A percentile compares a stretch with the other conserved stretches of the same genome.
phyloP scores from a whole-genome alignment of 768 basidiomycete genomes.

The Termitomyces sp. region DNA sequence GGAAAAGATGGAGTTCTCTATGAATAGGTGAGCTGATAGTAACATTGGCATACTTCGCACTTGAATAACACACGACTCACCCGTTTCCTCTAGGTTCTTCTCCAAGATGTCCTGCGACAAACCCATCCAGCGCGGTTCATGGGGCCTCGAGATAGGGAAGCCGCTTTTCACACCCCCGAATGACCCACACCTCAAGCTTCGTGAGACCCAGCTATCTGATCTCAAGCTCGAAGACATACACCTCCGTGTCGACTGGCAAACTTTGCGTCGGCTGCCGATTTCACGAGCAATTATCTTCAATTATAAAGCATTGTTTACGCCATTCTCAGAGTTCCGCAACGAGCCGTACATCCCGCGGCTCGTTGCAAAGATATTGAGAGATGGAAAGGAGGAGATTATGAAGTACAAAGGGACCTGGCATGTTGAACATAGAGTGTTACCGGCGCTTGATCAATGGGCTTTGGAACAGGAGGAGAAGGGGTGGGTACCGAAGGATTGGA shows the following conservation, averaged over 20 bases:
- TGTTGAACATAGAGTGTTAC: slow-evolving; percentile 42
- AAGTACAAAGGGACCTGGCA: slow-evolving; percentile 44
- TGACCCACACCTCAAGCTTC: slow-evolving; percentile 33
- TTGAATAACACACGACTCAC: neutral
- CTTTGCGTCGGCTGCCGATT: slow-evolving; percentile 44
- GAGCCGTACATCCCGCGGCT: slow-evolving; percentile 51
- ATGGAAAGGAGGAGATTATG: slow-evolving; percentile 36
- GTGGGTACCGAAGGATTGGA: slow-evolving; percentile 46
- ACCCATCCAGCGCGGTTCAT: slow-evolving; percentile 3
- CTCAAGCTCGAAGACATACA: slow-evolving; percentile 39
- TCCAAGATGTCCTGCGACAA: slow-evolving; percentile 1
- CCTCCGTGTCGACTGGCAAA: slow-evolving; percentile 58
- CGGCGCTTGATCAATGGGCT: slow-evolving; percentile 44
- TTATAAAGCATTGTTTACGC: slow-evolving; percentile 54
- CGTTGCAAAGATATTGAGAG: slow-evolving; percentile 39
- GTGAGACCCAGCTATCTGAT: slow-evolving; percentile 31
- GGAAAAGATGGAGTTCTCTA: slow-evolving; percentile 45
- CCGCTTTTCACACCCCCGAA: slow-evolving; percentile 43
- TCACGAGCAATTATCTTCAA: slow-evolving; percentile 52
- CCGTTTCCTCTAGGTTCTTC: neutral
- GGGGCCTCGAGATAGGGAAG: slow-evolving; percentile 30
- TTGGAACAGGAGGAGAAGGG: slow-evolving; percentile 48
- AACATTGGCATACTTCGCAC: neutral
- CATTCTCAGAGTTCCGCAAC: slow-evolving; percentile 36
- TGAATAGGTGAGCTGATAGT: slow-evolving; percentile 40